Evolutionary conservation across 352 stramenopile genomes (phyloP).

Genomic region (Globisporangium cederbergense): DNA sequence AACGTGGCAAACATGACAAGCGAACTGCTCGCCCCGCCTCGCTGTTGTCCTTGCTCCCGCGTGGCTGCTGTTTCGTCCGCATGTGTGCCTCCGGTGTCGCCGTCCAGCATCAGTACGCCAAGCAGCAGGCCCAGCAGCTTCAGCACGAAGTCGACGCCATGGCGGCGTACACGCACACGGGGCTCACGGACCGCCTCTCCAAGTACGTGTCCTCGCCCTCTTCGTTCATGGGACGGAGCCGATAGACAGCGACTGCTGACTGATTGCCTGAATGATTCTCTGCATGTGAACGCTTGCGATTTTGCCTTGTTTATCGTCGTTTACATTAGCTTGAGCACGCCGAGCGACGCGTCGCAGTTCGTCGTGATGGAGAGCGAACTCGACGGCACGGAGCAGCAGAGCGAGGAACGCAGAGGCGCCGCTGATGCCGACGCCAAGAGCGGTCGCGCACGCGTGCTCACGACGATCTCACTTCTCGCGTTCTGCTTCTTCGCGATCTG

Average conservation of each 20-base stretch:
- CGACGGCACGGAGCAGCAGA: conserved; percentile 10
- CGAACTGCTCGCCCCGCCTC: neutral
- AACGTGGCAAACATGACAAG: neutral
- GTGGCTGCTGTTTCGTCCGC: neutral
- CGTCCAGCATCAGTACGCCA: neutral
- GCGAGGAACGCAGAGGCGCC: neutral
- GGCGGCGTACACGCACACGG: conserved; percentile 9
- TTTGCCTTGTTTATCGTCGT: neutral
- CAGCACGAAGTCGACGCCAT: neutral
- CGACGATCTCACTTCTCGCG: conserved; percentile 36
- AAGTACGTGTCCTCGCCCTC: conserved; percentile 12
- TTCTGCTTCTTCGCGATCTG: conserved; percentile 55
- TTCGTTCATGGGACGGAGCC: neutral
- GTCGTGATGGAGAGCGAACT: conserved; percentile 17
- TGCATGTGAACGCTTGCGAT: neutral
- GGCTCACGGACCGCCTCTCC: conserved; percentile 17
- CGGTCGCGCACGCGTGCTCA: conserved; percentile 26
- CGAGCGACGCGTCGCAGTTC: conserved; percentile 18
- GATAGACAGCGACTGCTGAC: neutral
- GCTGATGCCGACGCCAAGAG: conserved; percentile 11
- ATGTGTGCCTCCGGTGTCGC: neutral
- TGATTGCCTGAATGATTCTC: neutral
- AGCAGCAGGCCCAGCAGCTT: neutral
- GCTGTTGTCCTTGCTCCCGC: neutral
- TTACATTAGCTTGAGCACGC: conserved; percentile 4